Conservation (phyloP, 1,284 basidiomycete species). For the Golubevia pallescens region DNA sequence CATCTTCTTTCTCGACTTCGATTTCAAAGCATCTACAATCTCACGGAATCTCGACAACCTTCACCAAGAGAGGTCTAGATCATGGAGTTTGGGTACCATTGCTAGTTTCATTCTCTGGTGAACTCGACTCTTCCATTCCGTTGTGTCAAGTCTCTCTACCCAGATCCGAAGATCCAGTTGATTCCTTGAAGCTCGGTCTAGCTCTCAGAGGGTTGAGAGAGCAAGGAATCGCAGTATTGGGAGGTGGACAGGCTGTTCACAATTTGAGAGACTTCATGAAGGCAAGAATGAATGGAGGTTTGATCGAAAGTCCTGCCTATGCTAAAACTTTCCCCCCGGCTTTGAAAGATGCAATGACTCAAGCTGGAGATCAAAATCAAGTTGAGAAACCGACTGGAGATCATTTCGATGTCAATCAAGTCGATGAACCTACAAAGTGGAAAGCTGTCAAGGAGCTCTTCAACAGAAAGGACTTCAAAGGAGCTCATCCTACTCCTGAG, state of each 20-base stretch:
- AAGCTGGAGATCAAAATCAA: neutral
- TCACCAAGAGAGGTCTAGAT: conserved; percentile 28
- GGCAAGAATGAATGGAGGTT: conserved; percentile 2
- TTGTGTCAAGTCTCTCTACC: conserved; percentile 43
- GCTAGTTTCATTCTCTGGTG: conserved; percentile 28
- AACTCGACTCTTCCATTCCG: conserved; percentile 21
- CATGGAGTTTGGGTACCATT: conserved; percentile 52
- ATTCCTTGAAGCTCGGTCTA: conserved; percentile 35
- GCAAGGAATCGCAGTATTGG: conserved; percentile 37
- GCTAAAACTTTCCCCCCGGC: conserved; percentile 20
- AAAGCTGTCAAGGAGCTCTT: conserved; percentile 18
- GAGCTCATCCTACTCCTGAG: conserved; percentile 29
- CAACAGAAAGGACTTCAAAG: conserved; percentile 17
- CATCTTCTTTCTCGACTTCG: conserved; percentile 17
- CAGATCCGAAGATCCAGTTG: conserved; percentile 15
- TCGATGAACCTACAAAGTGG: conserved; percentile 17
- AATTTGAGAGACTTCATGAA: conserved; percentile 35
- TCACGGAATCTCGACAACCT: conserved; percentile 14
- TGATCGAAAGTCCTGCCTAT: conserved; percentile 11
- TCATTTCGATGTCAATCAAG: neutral
- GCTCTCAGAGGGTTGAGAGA: conserved; percentile 33
- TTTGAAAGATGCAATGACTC: conserved; percentile 21
- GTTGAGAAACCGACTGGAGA: neutral
- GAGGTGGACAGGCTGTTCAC: conserved; percentile 45
- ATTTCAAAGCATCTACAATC: conserved; percentile 22